Base-by-base conservation (phyloP, 306 rosid genomes). In the Hippophae tibetana region DNA sequence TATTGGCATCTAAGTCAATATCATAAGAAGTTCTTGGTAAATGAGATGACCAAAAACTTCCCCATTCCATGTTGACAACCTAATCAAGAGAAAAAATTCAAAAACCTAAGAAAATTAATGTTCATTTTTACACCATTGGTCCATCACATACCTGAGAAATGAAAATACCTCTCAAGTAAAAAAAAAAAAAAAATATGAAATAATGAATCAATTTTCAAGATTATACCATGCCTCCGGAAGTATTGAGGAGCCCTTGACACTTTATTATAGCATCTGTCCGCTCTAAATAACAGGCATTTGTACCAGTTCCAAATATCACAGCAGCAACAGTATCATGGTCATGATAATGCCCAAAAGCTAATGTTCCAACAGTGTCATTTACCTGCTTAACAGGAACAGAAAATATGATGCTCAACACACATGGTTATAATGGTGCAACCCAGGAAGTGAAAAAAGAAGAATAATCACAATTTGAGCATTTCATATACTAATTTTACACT, bases 41-140 rank as follows among this genome's bases (percentile, higher is more conserved):
- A 77, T 90, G 95, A 70, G 95, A 74, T 46, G 97, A 76, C 95
- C 94, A 90, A 71, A 90, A 90, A 69, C 77, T 86, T 47, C 97
- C 97, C 97, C 97, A 90, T 75, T 90, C 97, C 95, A 84, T 90
- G 69, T 90, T 86, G 74, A 90, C 79, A 69, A 76, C 97, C 97
- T 90, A 54, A 67, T 23, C 55, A 40, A 53, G 49, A 66, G 43
- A 54, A 42, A 4, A 60, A 25, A 7, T 46, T 31, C 31, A 27
- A 2, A 23, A 59, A 60, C 6, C 31, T 51, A 31, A 31, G 38
- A 31, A 31, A 31, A 31, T 31, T 31, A 31, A 31, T 2, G 38
- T 31, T 31, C 38, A 31, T 1, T 31, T 18, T 31, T 31, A 31
- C 38, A 31, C 38, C 38, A 31, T 31, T 31, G 38, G 38, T 31